phyloP scores from a whole-genome alignment of 345 rosid genomes.

The Erodium maritimum region DNA sequence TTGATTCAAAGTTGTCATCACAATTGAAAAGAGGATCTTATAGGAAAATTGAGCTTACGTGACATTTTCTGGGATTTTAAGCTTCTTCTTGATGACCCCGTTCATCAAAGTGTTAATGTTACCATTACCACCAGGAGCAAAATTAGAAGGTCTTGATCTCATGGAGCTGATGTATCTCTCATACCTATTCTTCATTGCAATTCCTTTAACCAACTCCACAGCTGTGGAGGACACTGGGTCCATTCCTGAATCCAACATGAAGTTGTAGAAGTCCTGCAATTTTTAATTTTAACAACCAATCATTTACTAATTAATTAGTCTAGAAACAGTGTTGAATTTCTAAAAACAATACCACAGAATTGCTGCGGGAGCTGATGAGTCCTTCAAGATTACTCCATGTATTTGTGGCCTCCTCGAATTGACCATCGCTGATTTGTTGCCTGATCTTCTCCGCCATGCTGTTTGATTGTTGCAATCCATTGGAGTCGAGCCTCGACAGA shows the following conservation, averaged over 20 bases:
- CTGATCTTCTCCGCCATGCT: slow-evolving; percentile 55
- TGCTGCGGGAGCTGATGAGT: slow-evolving; percentile 28
- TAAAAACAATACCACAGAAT: slow-evolving; percentile 43
- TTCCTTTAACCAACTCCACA: slow-evolving; percentile 13
- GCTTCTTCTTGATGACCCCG: slow-evolving; percentile 52
- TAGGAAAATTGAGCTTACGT: slow-evolving; percentile 21
- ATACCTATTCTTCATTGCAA: slow-evolving; percentile 11
- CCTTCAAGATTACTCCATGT: slow-evolving; percentile 55
- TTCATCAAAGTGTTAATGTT: slow-evolving; percentile 48
- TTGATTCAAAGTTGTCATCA: not conserved
- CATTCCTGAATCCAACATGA: slow-evolving; percentile 45
- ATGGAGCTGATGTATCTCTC: slow-evolving; percentile 43
- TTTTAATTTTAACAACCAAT: not conserved
- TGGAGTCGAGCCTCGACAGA: slow-evolving; percentile 57
- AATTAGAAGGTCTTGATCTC: slow-evolving; percentile 23
- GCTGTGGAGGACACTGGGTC: slow-evolving; percentile 31
- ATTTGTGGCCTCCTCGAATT: slow-evolving; percentile 38
- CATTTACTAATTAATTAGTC: not conserved
- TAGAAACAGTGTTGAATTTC: too few species aligned
- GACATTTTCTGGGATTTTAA: slow-evolving; percentile 56
- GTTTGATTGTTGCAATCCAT: slow-evolving; percentile 38
- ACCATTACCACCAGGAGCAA: slow-evolving; percentile 16
- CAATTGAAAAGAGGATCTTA: not conserved
- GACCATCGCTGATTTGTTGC: slow-evolving; percentile 38
- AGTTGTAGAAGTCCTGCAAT: slow-evolving; percentile 77